Percentiles rank a stretch among this genome's conserved stretches.
These are phyloP conservation scores for Elsinoe australis DNA, from an alignment of 2,329 filamentous ascomycete species.

Conservation along the genomic window DNA sequence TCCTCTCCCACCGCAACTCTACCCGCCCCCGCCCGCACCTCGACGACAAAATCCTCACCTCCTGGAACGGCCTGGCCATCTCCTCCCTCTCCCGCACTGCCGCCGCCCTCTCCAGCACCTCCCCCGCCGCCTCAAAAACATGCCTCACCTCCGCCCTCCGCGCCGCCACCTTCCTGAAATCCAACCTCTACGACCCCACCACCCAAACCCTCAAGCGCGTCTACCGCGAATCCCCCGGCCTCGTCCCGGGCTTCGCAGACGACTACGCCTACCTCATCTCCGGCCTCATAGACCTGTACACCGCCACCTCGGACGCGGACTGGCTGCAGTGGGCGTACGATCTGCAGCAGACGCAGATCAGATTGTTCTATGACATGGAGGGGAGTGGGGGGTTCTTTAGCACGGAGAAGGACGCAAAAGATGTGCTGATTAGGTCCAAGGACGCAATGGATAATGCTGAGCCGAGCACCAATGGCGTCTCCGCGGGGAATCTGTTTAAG, in stretches of 20 bases:
- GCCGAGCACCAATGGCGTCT: slow-evolving; percentile 81
- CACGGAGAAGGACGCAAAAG: slow-evolving; percentile 53
- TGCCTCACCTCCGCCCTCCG: slow-evolving; percentile 61
- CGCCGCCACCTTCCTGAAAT: slow-evolving; percentile 64
- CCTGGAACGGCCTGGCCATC: slow-evolving; percentile 85
- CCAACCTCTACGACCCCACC: slow-evolving; percentile 61
- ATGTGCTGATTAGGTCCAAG: slow-evolving; percentile 79
- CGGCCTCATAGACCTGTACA: slow-evolving; percentile 76
- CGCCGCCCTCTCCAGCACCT: slow-evolving; percentile 56
- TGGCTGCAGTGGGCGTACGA: slow-evolving; percentile 75
- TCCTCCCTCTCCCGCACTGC: slow-evolving; percentile 69
- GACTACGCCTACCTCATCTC: slow-evolving; percentile 88
- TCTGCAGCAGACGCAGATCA: slow-evolving; percentile 69
- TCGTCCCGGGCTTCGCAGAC: slow-evolving; percentile 72
- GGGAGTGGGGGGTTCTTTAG: slow-evolving; percentile 60
- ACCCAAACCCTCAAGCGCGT: slow-evolving; percentile 63
- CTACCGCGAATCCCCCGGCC: slow-evolving; percentile 59
- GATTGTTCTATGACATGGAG: slow-evolving; percentile 65
- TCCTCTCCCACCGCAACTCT: slow-evolving; percentile 63
- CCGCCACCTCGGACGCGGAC: slow-evolving; percentile 66
- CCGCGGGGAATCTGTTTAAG: slow-evolving; percentile 79
- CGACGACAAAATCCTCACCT: slow-evolving; percentile 81
- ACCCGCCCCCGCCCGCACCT: slow-evolving; percentile 69
- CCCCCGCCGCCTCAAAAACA: slow-evolving; percentile 35
- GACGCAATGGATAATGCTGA: slow-evolving; percentile 91